Conservation (phyloP, 2,329 filamentous ascomycete species). For the Ophiostoma novo-ulmi region DNA sequence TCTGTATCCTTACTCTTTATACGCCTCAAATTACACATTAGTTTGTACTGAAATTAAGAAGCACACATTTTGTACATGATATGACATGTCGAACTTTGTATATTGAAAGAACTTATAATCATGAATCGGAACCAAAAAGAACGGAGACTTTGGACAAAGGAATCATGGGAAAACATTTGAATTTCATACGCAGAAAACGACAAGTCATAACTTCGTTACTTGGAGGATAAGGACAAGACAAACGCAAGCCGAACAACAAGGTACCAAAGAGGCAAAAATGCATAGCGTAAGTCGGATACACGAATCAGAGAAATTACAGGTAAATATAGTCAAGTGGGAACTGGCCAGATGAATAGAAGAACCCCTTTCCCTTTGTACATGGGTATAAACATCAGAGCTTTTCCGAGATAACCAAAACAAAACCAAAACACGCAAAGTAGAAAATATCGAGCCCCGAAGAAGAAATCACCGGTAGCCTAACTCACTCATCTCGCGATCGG, state of each 20-base stretch:
- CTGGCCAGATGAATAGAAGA: background rate
- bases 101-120: background rate
- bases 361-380: background rate
- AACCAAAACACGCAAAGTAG: background rate
- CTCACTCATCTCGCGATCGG: slow-evolving; percentile 14
- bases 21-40: too few species aligned
- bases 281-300: background rate
- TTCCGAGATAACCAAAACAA: background rate
- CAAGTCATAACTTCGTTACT: background rate
- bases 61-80: background rate
- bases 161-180: background rate
- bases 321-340: background rate
- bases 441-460: background rate
- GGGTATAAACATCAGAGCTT: background rate
- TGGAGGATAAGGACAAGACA: background rate
- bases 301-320: background rate
- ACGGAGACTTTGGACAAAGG: background rate
- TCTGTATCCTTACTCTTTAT: background rate
- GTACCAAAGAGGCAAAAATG: background rate
- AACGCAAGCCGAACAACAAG: background rate
- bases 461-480: background rate
- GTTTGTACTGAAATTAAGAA: background rate
- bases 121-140: background rate
- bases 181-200: background rate
- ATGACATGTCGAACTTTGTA: background rate